A percentile compares a stretch with the other conserved stretches of the same genome.
These are phyloP conservation scores for Candida frijolesensis DNA, from an alignment of 1,139 yeast genomes.

Conservation along the genomic window DNA sequence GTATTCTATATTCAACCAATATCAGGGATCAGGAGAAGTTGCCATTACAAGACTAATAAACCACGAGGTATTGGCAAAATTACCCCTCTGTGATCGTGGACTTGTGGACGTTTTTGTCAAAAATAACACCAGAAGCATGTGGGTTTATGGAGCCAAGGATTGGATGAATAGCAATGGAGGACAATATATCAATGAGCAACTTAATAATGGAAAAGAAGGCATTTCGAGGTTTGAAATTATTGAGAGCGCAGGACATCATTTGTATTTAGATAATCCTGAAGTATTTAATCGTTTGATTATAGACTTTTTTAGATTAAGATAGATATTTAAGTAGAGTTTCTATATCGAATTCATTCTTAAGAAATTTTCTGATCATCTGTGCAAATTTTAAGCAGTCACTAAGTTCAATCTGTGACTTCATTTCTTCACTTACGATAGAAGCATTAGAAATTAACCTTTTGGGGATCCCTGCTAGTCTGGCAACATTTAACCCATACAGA, in stretches of 20 bases:
- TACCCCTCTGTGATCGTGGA: constrained; percentile 48
- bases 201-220: constrained; percentile 17
- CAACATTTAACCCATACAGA: constrained; percentile 81
- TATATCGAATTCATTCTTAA: constrained; percentile 8
- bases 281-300: constrained; percentile 31
- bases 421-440: constrained; percentile 40
- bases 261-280: constrained; percentile 42
- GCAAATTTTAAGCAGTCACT: constrained; percentile 12
- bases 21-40: constrained; percentile 47
- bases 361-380: constrained; percentile 2
- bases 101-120: constrained; percentile 31
- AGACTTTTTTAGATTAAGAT: constrained; percentile 25
- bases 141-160: constrained; percentile 48
- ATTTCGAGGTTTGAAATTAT: constrained; percentile 26
- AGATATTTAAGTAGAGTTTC: constrained; percentile 13
- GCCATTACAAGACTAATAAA: constrained; percentile 46
- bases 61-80: constrained; percentile 41
- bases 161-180: constrained; percentile 52
- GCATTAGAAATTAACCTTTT: constrained; percentile 53
- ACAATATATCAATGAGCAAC: constrained; percentile 30
- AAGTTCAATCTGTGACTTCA: constrained; percentile 35
- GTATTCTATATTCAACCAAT: constrained; percentile 47
- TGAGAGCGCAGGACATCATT: constrained; percentile 46
- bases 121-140: constrained; percentile 28
- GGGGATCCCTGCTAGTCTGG: constrained; percentile 68